Base-by-base conservation (phyloP, 345 rosid genomes). In the Eucalyptus virginea region DNA sequence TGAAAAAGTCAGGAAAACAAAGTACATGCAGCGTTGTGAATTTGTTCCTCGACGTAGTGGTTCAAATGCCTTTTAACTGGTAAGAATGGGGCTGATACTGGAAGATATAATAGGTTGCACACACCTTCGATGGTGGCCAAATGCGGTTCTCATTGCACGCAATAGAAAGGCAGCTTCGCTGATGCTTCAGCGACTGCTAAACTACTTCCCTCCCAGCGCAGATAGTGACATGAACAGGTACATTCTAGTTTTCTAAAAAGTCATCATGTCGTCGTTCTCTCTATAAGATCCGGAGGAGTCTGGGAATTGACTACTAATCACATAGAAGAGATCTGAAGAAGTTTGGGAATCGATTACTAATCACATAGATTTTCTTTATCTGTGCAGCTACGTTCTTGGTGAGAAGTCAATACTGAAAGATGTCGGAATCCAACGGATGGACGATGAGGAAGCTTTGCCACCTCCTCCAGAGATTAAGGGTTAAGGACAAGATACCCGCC, bases 61-160 rank as follows among this genome's bases (percentile, higher is more conserved):
- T 62, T 62, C 8, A 12, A 62, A 30, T 62, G 69, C 69, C 34
- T 30, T n/a, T 62, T 28, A 62, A 62, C 18, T 14, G 5, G 69
- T 1, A 34, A 62, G 34, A 62, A 30, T 13, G 34, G 8, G 69
- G 34, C 34, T 13, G 5, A 62, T 30, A 62, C 34, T 62, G 34
- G 34, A 62, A 62, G 52, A 45, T 83, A 86, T 93, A 62, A 87
- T 94, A 96, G 99, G 96, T 97, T 90, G 98, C 99, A 49, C 96
- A 96, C 90, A 97, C 99, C 51, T 97, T 96, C 60, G 99, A 97
- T 91, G 99, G 87, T 98, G 99, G 90, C 99, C 99, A 6, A 97
- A 96, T 77, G 98, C 97, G 11, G 99, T 97, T 90, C 90, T 97
- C 88, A 93, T 97, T 87, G 98, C 98, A 81, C 94, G 67, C n/a